Evolutionary conservation across 352 stramenopile species (phyloP), one percentile per base, ranked within the genome.

Genomic region (Globisporangium rhizosaccharum): DNA sequence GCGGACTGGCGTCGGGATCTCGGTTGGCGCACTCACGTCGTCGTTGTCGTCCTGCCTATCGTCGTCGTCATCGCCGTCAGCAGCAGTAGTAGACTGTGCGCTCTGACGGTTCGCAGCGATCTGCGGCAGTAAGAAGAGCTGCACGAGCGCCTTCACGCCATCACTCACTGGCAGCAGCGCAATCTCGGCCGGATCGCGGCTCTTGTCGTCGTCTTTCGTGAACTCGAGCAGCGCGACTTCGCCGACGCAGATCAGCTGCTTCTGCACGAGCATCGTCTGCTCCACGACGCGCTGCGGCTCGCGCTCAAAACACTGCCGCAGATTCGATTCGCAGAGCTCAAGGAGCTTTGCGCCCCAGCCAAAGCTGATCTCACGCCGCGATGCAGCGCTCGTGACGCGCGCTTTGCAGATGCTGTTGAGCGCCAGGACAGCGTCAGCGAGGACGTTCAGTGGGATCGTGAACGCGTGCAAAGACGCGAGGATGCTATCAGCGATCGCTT

Each of bases 181-280:
- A 2, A 82, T 64, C 14, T 73, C 63, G 0, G 63, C 41, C 30
- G 61, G 62, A 54, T 82, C 69, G n/a, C 63, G 61, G 23, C 59
- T 71, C 55, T 84, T 88, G n/a, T 92, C 79, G 41, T 79, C 75
- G 46, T 90, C 67, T 55, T 92, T 85, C 56, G 83, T 76, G 53
- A 94, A 92, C 54, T 92, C 85, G 17, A 94, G 73, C 18, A 94
- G 55, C 15, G 78, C 72, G 28, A 95, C 68, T 63, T 95, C 84
- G 30, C 86, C 86, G 39, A 95, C 80, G 17, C 70, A 87, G 49
- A 91, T 88, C 3, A 95, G 62, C 54, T 90, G 82, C 39, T 90
- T 90, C 62, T 95, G 82, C 41, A 94, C 55, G 23, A 88, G 53
- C 17, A 60, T 63, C 4, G 76, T 85, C 11, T 89, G 71, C 1